Evolutionary conservation across 2,329 filamentous ascomycete genomes (phyloP), one percentile per base, ranked within the genome.

Genomic region (Claviceps sp.): DNA sequence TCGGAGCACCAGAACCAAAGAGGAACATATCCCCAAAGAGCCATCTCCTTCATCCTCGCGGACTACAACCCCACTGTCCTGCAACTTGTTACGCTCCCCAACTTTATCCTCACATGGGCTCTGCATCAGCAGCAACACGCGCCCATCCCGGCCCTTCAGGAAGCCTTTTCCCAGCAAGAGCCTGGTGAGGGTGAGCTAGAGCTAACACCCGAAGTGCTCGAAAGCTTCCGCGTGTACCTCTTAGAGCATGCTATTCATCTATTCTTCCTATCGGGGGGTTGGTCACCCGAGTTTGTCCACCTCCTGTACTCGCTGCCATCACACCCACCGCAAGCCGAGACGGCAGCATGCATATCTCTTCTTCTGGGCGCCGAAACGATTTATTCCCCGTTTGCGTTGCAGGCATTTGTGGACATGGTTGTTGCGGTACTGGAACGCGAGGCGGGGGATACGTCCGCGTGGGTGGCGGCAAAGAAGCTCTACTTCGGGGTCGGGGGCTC

Each of bases 401-500:
- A 72, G 38, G 75, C 80, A 0, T 93, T 91, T 62, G 79, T 82
- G 1, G 78, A 84, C 41, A 81, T 82, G 4, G 70, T 89, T 13
- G 73, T 84, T 43, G 69, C 69, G 4, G 68, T 87, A 16, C 68
- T 89, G 45, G 62, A 72, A 20, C 67, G 68, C 48, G 72, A 81
- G 48, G 26, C n/a, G 62, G 62, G 73, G 49, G 68, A 70, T 50
- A 78, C 81, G 0, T 77, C 76, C 48, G 81, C 84, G 1, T 70
- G 88, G 20, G 76, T 91, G 5, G 86, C 78, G 2, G 87, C 87
- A 1, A 93, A 93, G 70, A 78, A 80, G 57, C 74, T 90, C 11
- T 93, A 93, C 66, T 93, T 93, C 67, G 87, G 87, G 2, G 87
- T 93, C 5, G 87, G 87, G 0, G 87, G 87, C 0, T 89, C 86